These are phyloP conservation scores for Arthrobotrys musiformis DNA, from an alignment of 2,329 filamentous ascomycete species.

Conservation along the genomic window DNA sequence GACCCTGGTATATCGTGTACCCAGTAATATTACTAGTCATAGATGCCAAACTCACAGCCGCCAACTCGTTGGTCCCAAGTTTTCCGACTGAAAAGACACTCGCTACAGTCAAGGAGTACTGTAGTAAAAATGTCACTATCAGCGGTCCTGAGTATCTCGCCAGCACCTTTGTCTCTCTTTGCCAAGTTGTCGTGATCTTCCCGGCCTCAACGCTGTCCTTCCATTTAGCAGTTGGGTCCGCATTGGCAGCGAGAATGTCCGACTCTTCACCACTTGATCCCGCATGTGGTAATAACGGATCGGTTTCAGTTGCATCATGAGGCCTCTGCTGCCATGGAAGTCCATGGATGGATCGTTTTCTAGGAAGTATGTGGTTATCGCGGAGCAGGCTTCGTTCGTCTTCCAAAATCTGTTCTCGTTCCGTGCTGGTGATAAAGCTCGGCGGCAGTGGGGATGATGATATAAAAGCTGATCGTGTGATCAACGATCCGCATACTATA, in stretches of 20 bases:
- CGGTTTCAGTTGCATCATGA: conserved; percentile 64
- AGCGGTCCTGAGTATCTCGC: conserved; percentile 76
- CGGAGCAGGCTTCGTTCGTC: conserved; percentile 72
- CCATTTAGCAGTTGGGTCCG: conserved; percentile 74
- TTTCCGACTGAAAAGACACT: conserved; percentile 82
- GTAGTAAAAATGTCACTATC: conserved; percentile 78
- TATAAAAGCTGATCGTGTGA: conserved; percentile 56
- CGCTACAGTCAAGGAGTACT: conserved; percentile 85
- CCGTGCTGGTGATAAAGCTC: conserved; percentile 66
- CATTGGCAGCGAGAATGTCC: conserved; percentile 60
- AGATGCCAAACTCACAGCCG: conserved; percentile 74
- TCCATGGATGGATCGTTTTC: conserved; percentile 66
- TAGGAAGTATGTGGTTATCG: conserved; percentile 74
- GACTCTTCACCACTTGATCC: conserved; percentile 39
- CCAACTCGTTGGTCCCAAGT: conserved; percentile 76
- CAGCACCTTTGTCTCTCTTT: conserved; percentile 85
- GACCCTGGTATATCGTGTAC: conserved; percentile 77
- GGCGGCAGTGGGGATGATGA: conserved; percentile 56
- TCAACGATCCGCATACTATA: conserved; percentile 57
- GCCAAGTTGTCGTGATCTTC: conserved; percentile 88
- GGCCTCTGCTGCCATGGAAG: conserved; percentile 66
- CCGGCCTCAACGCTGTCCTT: conserved; percentile 84
- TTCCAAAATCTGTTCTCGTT: conserved; percentile 69
- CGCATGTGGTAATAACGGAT: conserved; percentile 57
- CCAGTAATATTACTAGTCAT: conserved; percentile 86